These are phyloP conservation scores for Trichomonascaceae sp. DNA, from an alignment of 1,139 yeast species.

Conservation along the genomic window DNA sequence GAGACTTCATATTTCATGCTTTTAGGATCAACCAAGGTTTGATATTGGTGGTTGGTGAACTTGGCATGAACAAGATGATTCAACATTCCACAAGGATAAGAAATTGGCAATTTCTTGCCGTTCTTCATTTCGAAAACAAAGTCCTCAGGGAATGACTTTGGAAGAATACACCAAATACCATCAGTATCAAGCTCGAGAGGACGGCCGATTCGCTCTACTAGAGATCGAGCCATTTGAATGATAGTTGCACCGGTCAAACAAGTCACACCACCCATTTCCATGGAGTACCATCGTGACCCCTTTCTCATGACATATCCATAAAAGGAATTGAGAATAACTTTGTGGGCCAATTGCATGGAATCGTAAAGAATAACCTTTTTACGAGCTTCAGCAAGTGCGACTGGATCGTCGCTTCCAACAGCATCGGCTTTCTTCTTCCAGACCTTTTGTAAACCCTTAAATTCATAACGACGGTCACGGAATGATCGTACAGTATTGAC, in stretches of 20 bases:
- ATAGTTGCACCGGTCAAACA: slow-evolving; percentile 97
- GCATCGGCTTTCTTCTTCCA: slow-evolving; percentile 81
- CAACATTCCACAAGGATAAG: slow-evolving; percentile 96
- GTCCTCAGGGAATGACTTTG: slow-evolving; percentile 88
- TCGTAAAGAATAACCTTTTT: slow-evolving; percentile 94
- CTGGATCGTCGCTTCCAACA: slow-evolving; percentile 48
- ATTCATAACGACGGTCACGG: slow-evolving; percentile 94
- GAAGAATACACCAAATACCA: slow-evolving; percentile 99
- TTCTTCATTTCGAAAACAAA: slow-evolving; percentile 62
- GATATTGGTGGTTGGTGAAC: slow-evolving; percentile 94
- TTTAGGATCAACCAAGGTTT: slow-evolving; percentile 67
- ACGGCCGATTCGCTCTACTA: slow-evolving; percentile 92
- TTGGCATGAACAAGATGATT: slow-evolving; percentile 86
- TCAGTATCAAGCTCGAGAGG: slow-evolving; percentile 97
- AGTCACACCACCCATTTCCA: slow-evolving; percentile 99
- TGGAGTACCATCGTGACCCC: slow-evolving; percentile 98
- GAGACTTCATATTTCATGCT: slow-evolving; percentile 64
- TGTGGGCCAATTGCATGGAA: slow-evolving; percentile 93
- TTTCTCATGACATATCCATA: slow-evolving; percentile 99
- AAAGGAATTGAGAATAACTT: slow-evolving; percentile 92
- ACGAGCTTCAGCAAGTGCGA: slow-evolving; percentile 72
- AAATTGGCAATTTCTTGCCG: slow-evolving; percentile 71
- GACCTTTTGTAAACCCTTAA: slow-evolving; percentile 85
- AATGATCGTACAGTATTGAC: slow-evolving; percentile 91
- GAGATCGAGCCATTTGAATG: slow-evolving; percentile 89